Percentiles rank a stretch among this genome's conserved stretches.
Conservation (phyloP, 225 moss, liverwort and hornwort genomes). For the Physcomitrium patens region DNA sequence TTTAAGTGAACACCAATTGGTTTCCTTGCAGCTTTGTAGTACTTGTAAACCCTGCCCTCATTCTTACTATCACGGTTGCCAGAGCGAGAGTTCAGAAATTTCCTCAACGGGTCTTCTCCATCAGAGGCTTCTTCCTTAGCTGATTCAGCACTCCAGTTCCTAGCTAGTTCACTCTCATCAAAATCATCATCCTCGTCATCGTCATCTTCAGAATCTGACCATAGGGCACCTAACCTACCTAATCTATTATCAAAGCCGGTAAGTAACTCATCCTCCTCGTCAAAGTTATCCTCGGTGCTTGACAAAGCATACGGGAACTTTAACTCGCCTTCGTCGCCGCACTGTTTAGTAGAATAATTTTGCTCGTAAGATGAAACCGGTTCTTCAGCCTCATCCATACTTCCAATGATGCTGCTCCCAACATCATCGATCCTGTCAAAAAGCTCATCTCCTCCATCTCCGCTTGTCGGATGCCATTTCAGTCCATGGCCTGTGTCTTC, state of each 20-base stretch:
- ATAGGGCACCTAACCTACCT: constrained; percentile 31
- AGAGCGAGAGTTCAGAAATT: constrained; percentile 57
- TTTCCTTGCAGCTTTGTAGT: constrained; percentile 53
- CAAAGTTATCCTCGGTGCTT: constrained; percentile 19
- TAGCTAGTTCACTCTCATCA: constrained; percentile 20
- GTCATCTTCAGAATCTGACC: constrained; percentile 49
- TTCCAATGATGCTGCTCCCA: background rate
- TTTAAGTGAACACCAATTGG: constrained; percentile 18
- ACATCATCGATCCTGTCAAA: background rate
- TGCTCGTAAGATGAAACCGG: constrained; percentile 14
- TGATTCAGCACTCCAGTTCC: constrained; percentile 3
- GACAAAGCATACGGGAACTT: constrained; percentile 6
- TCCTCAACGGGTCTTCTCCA: constrained; percentile 49
- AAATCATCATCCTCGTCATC: constrained; percentile 9
- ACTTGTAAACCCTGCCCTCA: constrained; percentile 59
- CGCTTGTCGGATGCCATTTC: background rate
- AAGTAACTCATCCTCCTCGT: constrained; percentile 29
- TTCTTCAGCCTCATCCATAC: background rate
- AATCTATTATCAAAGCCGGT: constrained; percentile 5
- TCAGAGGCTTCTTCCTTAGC: constrained; percentile 28
- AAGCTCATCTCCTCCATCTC: constrained; percentile 12
- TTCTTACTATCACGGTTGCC: constrained; percentile 51
- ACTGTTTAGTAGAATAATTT: background rate
- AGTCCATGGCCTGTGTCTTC: constrained; percentile 6
- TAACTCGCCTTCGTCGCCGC: constrained; percentile 18